Evolutionary conservation across 177 flowering plant genomes (phyloP).

Genomic region (Vitis hybrid): DNA sequence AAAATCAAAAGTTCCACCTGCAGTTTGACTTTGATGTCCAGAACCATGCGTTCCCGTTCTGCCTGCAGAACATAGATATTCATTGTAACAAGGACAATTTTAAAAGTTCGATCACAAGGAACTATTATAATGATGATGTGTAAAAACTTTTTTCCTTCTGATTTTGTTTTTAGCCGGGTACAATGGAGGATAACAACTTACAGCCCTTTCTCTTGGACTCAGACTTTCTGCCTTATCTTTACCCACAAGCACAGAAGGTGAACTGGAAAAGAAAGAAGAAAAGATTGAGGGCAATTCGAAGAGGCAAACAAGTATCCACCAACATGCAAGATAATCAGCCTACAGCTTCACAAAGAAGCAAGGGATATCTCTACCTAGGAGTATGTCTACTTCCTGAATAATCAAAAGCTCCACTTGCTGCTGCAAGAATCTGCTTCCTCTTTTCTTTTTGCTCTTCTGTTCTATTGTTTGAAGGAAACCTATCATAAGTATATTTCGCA

Average conservation of each 20-base stretch:
- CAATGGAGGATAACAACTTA: conserved; percentile 42
- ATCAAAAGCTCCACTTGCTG: conserved; percentile 81
- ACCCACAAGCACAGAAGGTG: conserved; percentile 51
- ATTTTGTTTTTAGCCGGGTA: too few relatives aligned
- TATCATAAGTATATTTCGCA: conserved; percentile 79
- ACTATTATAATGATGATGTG: conserved; percentile 3
- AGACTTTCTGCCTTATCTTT: conserved; percentile 69
- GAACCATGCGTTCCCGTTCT: conserved; percentile 98
- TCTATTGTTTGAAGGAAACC: conserved; percentile 85
- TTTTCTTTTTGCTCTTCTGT: conserved; percentile 94
- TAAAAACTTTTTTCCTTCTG: too few relatives aligned
- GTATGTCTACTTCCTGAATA: conserved; percentile 47
- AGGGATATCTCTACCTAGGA: conserved; percentile 41
- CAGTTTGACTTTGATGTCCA: conserved; percentile 96
- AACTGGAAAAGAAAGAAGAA: conserved; percentile 37
- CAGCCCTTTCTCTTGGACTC: conserved; percentile 95
- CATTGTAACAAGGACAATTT: not conserved
- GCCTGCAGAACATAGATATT: conserved; percentile 54
- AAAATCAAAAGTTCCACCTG: conserved; percentile 55
- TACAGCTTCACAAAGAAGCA: not conserved
- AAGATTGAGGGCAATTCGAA: conserved; percentile 3
- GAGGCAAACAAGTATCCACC: not conserved
- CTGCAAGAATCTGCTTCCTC: conserved; percentile 84
- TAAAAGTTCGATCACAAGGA: not conserved
- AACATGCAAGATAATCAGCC: not conserved